Conservation (phyloP, 371 early-diverging fungal species). For the Coelomomyces lativittatus region DNA sequence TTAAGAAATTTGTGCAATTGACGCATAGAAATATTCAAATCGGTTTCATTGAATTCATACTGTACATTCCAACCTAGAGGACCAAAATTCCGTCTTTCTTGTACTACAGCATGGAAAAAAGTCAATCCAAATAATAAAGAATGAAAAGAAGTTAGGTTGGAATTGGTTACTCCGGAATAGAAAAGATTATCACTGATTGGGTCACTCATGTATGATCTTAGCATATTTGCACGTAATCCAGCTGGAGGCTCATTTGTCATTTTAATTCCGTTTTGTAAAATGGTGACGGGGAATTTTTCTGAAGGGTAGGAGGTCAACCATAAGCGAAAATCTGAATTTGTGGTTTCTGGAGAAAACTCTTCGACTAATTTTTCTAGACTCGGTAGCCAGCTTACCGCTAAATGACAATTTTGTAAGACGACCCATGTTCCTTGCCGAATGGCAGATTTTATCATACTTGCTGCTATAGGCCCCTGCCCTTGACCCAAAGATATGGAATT, state of each 20-base stretch:
- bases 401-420: constrained; percentile 40
- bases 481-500: constrained; percentile 34
- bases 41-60: constrained; percentile 42
- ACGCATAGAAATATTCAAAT: constrained; percentile 12
- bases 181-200: constrained; percentile 29
- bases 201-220: constrained; percentile 25
- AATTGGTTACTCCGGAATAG: constrained; percentile 17
- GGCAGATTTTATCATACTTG: constrained; percentile 24
- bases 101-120: constrained; percentile 40
- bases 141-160: constrained; percentile 11
- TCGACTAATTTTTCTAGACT: constrained; percentile 38
- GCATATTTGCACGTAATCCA: constrained; percentile 27
- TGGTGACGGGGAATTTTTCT: constrained; percentile 34
- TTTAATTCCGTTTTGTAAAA: constrained; percentile 41
- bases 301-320: constrained; percentile 39
- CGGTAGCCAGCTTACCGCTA: constrained; percentile 36
- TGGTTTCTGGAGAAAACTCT: constrained; percentile 19
- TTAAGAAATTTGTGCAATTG: constrained; percentile 40
- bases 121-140: constrained; percentile 30
- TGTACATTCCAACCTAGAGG: constrained; percentile 45
- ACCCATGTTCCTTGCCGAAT: constrained; percentile 30
- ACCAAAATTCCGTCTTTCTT: constrained; percentile 40
- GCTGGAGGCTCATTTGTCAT: constrained; percentile 46
- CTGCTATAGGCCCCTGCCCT: constrained; percentile 40
- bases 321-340: constrained; percentile 25